Evolutionary conservation across 1,284 basidiomycete species (phyloP).

Genomic region (Moesziomyces sp.): DNA sequence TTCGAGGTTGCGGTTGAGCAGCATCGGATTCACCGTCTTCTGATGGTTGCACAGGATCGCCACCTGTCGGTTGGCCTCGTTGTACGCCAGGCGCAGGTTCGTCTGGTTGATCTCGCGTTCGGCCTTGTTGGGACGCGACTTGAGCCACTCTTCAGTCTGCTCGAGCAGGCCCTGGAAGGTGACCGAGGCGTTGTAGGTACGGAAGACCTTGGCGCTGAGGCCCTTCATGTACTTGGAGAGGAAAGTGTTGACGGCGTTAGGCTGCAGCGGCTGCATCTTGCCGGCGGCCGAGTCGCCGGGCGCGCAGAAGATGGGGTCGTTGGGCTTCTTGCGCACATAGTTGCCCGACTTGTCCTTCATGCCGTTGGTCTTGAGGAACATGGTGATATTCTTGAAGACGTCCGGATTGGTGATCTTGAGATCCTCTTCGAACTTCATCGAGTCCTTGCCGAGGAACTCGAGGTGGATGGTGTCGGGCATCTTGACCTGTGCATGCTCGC

Average conservation of each 20-base stretch:
- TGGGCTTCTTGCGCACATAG: constrained; percentile 86
- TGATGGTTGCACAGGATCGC: constrained; percentile 68
- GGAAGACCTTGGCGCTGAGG: constrained; percentile 67
- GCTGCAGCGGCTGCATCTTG: constrained; percentile 55
- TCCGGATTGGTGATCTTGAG: constrained; percentile 59
- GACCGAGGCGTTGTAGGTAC: constrained; percentile 67
- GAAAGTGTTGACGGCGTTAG: constrained; percentile 64
- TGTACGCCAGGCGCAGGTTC: constrained; percentile 64
- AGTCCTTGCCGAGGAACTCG: constrained; percentile 67
- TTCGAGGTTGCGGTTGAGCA: constrained; percentile 56
- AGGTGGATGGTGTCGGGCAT: constrained; percentile 62
- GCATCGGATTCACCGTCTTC: constrained; percentile 65
- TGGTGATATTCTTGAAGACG: constrained; percentile 66
- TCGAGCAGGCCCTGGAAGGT: constrained; percentile 67
- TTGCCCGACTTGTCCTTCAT: constrained; percentile 69
- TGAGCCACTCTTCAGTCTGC: constrained; percentile 64
- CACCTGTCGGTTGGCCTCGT: constrained; percentile 66
- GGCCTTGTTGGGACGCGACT: constrained; percentile 53
- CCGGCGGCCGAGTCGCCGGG: constrained; percentile 45
- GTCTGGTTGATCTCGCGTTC: constrained; percentile 60
- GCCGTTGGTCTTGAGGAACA: constrained; percentile 63
- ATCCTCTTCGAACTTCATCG: constrained; percentile 67
- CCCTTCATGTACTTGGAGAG: constrained; percentile 65
- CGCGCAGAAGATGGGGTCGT: constrained; percentile 84
- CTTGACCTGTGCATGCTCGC: constrained; percentile 64